Percentiles rank a stretch among this genome's conserved stretches.
phyloP scores from a whole-genome alignment of 805 yeast genomes.

The Lipomyces kockii region DNA sequence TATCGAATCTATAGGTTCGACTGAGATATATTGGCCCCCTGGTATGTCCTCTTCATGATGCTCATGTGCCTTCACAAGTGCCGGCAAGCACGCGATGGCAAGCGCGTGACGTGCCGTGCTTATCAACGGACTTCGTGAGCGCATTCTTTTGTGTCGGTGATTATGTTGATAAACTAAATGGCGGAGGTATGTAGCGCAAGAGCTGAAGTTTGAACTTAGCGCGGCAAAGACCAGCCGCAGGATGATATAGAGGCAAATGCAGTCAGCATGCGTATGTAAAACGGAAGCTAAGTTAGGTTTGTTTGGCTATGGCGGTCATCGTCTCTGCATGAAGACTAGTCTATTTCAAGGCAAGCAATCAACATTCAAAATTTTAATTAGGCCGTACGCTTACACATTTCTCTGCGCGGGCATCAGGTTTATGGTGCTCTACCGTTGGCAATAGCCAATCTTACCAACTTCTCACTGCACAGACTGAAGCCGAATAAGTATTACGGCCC shows the following conservation, averaged over 20 bases:
- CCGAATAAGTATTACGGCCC: no score
- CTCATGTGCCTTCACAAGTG: constrained; percentile 33
- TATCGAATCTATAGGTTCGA: constrained; percentile 40
- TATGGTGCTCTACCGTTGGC: no score
- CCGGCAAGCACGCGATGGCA: not conserved
- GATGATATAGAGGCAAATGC: no score
- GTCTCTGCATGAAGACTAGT: not conserved
- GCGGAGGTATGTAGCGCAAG: not conserved
- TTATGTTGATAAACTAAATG: not conserved
- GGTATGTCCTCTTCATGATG: constrained; percentile 38
- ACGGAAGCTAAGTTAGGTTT: not conserved
- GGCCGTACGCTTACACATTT: not conserved
- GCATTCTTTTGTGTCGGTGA: not conserved
- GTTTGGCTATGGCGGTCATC: not conserved
- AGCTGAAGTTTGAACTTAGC: no score
- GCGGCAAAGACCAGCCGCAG: no score
- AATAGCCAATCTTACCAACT: no score
- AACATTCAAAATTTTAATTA: not conserved
- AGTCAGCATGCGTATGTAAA: no score
- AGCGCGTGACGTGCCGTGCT: not conserved
- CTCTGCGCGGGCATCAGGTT: no score
- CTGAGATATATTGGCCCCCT: constrained; percentile 38
- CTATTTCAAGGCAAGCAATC: not conserved
- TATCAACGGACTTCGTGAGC: not conserved
- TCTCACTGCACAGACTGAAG: no score